Evolutionary conservation across 2,329 filamentous ascomycete genomes (phyloP).

Genomic region (Diplodia seriata): DNA sequence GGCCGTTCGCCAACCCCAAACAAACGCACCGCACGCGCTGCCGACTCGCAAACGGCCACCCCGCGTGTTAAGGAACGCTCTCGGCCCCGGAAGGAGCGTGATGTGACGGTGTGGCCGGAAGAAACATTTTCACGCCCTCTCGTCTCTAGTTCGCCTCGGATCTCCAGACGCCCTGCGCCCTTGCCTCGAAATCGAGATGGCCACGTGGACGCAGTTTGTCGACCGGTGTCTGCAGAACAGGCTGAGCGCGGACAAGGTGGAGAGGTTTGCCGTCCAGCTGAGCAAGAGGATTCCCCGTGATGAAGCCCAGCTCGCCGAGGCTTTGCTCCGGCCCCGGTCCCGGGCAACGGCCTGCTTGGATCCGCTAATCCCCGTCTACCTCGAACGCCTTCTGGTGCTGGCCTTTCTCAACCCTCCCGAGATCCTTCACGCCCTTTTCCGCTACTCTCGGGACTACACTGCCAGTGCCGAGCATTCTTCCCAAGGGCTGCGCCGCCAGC

Average conservation of each 20-base stretch:
- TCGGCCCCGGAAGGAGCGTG: slow-evolving; percentile 7
- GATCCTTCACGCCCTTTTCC: slow-evolving; percentile 43
- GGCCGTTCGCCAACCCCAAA: slow-evolving; percentile 19
- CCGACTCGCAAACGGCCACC: neutral
- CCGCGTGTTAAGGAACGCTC: neutral
- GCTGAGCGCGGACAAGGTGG: slow-evolving; percentile 44
- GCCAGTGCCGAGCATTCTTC: slow-evolving; percentile 37
- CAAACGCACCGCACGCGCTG: slow-evolving; percentile 9
- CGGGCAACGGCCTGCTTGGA: slow-evolving; percentile 42
- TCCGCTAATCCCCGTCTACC: slow-evolving; percentile 45
- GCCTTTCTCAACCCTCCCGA: slow-evolving; percentile 47
- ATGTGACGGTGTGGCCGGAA: slow-evolving; percentile 23
- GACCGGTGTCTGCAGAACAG: slow-evolving; percentile 46
- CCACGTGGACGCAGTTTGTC: slow-evolving; percentile 39
- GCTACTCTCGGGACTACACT: slow-evolving; percentile 45
- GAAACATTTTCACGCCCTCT: slow-evolving; percentile 18
- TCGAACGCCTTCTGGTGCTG: slow-evolving; percentile 44
- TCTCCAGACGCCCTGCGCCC: slow-evolving; percentile 27
- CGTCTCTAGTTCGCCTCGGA: slow-evolving; percentile 11
- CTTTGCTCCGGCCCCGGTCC: slow-evolving; percentile 45
- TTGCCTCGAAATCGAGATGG: slow-evolving; percentile 26
- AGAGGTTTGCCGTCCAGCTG: slow-evolving; percentile 43
- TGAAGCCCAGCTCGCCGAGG: slow-evolving; percentile 45
- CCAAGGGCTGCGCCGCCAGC: slow-evolving; percentile 38
- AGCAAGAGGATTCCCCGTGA: slow-evolving; percentile 45